These are phyloP conservation scores for Halophytophthora polymorphica DNA, from an alignment of 352 stramenopile species.

Conservation along the genomic window DNA sequence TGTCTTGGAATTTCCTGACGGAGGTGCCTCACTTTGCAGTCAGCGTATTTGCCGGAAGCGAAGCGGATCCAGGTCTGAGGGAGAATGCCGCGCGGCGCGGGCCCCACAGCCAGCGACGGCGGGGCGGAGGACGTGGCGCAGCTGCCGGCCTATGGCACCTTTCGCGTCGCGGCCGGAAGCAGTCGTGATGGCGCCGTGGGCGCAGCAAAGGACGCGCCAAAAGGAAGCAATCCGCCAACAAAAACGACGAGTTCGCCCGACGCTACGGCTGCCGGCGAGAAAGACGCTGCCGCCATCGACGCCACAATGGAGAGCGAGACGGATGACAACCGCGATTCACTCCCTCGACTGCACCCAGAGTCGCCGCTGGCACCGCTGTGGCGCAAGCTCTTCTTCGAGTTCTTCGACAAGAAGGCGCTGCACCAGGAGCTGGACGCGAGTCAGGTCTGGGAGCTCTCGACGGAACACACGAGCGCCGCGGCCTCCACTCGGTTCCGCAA, in stretches of 20 bases:
- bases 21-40: too few species aligned
- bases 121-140: too few species aligned
- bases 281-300: neutral
- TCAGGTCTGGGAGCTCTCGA: slow-evolving; percentile 50
- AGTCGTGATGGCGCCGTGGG: too few species aligned
- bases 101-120: too few species aligned
- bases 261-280: neutral
- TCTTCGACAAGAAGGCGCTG: slow-evolving; percentile 31
- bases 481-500: slow-evolving; percentile 26
- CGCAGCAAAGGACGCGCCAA: too few species aligned
- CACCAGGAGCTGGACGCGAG: slow-evolving; percentile 29
- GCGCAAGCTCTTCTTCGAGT: slow-evolving; percentile 37
- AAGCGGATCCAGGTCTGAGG: too few species aligned
- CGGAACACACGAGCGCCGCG: slow-evolving; percentile 33
- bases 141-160: too few species aligned
- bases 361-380: slow-evolving; percentile 31
- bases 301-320: slow-evolving; percentile 4
- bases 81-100: too few species aligned
- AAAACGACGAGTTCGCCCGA: too few species aligned
- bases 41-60: too few species aligned
- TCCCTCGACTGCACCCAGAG: slow-evolving; percentile 24
- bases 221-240: slow-evolving; percentile 6
- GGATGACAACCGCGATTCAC: neutral
- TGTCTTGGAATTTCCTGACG: too few species aligned
- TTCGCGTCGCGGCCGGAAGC: too few species aligned